Conservation (phyloP, 495 filamentous ascomycete species). For the Paragyromitra xinjiangensis region DNA sequence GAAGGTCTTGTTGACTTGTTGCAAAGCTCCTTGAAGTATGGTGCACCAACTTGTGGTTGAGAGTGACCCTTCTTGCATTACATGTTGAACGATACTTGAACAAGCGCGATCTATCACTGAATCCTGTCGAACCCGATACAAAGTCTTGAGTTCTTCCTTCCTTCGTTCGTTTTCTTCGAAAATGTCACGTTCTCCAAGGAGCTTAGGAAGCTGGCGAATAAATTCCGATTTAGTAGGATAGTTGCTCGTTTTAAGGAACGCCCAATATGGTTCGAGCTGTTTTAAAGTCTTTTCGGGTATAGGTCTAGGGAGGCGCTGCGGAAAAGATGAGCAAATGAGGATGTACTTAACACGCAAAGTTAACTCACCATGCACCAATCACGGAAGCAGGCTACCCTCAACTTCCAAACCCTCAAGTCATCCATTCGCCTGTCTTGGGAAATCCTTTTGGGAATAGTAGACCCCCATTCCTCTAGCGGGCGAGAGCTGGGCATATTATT, state of each 20-base stretch:
- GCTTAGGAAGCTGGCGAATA: slow-evolving; percentile 38
- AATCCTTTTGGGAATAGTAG: slow-evolving; percentile 25
- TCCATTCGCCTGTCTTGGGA: slow-evolving; percentile 14
- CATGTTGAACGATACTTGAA: slow-evolving; percentile 33
- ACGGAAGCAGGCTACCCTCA: slow-evolving; percentile 23
- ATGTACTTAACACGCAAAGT: neutral
- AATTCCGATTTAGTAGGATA: slow-evolving; percentile 38
- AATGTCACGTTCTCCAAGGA: slow-evolving; percentile 20
- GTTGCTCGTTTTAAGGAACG: slow-evolving; percentile 18
- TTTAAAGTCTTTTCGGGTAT: slow-evolving; percentile 25
- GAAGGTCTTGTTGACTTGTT: slow-evolving; percentile 8
- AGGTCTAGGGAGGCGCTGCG: slow-evolving; percentile 29
- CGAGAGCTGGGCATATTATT: slow-evolving; percentile 6
- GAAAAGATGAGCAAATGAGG: slow-evolving; percentile 19
- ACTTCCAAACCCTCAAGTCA: slow-evolving; percentile 12
- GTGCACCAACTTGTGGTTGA: slow-evolving; percentile 24
- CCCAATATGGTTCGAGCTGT: slow-evolving; percentile 15
- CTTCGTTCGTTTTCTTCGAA: slow-evolving; percentile 29
- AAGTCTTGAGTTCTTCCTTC: slow-evolving; percentile 10
- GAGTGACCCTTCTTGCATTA: slow-evolving; percentile 26
- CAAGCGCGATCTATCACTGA: slow-evolving; percentile 29
- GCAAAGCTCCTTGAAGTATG: slow-evolving; percentile 30
- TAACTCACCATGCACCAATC: slow-evolving; percentile 42
- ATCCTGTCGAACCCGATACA: slow-evolving; percentile 24
- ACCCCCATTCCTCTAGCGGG: slow-evolving; percentile 26